Percentiles rank a stretch among this genome's conserved stretches.
Conservation (phyloP, 179 eudicot genomes). For the Beta corolliflora region DNA sequence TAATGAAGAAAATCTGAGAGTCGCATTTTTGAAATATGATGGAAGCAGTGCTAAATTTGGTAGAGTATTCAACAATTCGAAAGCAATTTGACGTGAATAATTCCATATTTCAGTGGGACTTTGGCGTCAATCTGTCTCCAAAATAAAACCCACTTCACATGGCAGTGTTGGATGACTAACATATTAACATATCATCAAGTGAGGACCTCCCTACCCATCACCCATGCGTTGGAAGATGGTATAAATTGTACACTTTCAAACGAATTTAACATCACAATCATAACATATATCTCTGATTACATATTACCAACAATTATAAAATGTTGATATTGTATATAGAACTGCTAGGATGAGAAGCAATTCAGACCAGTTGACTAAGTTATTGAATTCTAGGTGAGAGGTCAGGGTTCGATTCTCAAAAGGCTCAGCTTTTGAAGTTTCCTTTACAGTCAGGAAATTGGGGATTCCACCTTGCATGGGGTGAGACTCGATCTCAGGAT, state of each 20-base stretch:
- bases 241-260: not conserved
- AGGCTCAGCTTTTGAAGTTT: too few relatives aligned
- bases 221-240: not conserved
- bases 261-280: not conserved
- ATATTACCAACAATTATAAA: too few relatives aligned
- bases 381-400: too few relatives aligned
- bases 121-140: not conserved
- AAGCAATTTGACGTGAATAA: not conserved
- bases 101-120: conserved; percentile 16
- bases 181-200: not conserved
- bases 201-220: conserved; percentile 3
- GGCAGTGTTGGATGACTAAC: conserved; percentile 16
- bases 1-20: not conserved
- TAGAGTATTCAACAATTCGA: not conserved
- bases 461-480: too few relatives aligned
- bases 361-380: too few relatives aligned
- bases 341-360: too few relatives aligned
- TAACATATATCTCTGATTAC: too few relatives aligned
- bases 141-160: conserved; percentile 27
- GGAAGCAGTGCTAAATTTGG: not conserved
- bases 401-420: too few relatives aligned
- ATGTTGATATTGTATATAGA: too few relatives aligned
- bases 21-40: not conserved
- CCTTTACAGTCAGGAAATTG: too few relatives aligned
- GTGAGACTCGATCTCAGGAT: too few relatives aligned